phyloP scores from a whole-genome alignment of 176 grass and related monocot species.

The Oryza rufipogon region DNA sequence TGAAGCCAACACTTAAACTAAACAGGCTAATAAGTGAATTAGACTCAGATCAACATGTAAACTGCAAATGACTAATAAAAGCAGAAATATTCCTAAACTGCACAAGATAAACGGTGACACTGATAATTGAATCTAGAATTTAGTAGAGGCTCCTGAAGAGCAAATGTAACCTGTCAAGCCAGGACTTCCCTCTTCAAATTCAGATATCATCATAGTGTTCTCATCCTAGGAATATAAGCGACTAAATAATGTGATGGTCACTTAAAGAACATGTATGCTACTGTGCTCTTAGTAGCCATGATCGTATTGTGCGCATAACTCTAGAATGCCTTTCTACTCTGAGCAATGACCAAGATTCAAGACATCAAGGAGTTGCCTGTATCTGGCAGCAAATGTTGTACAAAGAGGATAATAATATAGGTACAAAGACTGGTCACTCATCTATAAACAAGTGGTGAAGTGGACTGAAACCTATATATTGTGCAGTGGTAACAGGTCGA shows the following conservation, averaged over 20 bases:
- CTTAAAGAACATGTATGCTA: slow-evolving; percentile 6
- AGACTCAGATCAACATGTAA: background rate
- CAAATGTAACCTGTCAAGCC: background rate
- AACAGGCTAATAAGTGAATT: background rate
- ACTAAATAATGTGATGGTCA: slow-evolving; percentile 9
- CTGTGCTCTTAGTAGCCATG: background rate
- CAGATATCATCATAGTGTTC: background rate
- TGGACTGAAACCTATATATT: slow-evolving; percentile 4
- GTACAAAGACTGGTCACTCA: background rate
- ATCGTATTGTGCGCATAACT: slow-evolving; percentile 19
- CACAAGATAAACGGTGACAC: background rate
- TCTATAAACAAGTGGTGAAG: background rate
- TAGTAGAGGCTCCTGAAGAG: background rate
- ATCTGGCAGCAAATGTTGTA: background rate
- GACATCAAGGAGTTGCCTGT: background rate
- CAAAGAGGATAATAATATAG: background rate
- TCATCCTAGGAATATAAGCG: background rate
- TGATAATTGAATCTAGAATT: background rate
- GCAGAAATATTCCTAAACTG: background rate
- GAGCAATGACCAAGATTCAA: background rate
- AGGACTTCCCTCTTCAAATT: background rate
- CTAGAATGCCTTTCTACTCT: background rate
- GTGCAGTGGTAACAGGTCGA: background rate
- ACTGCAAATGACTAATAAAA: slow-evolving; percentile 13
- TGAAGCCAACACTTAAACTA: background rate